Conservation (phyloP, 2,329 filamentous ascomycete species). For the Stenocarpella maydis region DNA sequence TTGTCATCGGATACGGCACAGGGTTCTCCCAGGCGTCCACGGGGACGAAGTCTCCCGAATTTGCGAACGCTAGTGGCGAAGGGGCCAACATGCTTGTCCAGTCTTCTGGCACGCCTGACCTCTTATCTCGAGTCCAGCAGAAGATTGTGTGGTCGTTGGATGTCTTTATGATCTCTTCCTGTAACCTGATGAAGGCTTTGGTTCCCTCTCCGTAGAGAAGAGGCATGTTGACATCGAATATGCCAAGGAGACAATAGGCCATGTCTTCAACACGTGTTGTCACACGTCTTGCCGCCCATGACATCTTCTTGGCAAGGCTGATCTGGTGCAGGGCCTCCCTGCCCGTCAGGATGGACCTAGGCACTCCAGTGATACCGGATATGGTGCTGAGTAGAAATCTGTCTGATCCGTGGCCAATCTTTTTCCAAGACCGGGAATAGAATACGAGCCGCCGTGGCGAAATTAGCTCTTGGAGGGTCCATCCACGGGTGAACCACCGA, state of each 20-base stretch:
- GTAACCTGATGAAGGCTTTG: slow-evolving; percentile 39
- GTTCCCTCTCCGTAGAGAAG: slow-evolving; percentile 43
- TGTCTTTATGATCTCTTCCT: slow-evolving; percentile 40
- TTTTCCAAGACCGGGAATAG: slow-evolving; percentile 31
- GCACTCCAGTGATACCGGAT: slow-evolving; percentile 29
- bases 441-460: slow-evolving; percentile 30
- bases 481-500: slow-evolving; percentile 36
- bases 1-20: neutral
- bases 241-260: slow-evolving; percentile 38
- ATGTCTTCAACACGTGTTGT: slow-evolving; percentile 39
- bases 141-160: slow-evolving; percentile 35
- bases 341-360: slow-evolving; percentile 19
- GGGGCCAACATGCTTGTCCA: slow-evolving; percentile 9
- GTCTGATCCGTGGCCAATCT: slow-evolving; percentile 21
- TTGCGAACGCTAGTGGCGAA: neutral
- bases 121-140: slow-evolving; percentile 29
- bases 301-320: slow-evolving; percentile 40
- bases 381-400: slow-evolving; percentile 20
- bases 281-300: slow-evolving; percentile 39
- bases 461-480: slow-evolving; percentile 36
- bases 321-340: slow-evolving; percentile 17
- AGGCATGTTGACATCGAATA: slow-evolving; percentile 43
- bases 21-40: slow-evolving; percentile 7
- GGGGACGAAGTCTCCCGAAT: neutral
- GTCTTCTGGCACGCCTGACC: neutral